Conservation (phyloP, 805 yeast species). For the Candida verbasci region DNA sequence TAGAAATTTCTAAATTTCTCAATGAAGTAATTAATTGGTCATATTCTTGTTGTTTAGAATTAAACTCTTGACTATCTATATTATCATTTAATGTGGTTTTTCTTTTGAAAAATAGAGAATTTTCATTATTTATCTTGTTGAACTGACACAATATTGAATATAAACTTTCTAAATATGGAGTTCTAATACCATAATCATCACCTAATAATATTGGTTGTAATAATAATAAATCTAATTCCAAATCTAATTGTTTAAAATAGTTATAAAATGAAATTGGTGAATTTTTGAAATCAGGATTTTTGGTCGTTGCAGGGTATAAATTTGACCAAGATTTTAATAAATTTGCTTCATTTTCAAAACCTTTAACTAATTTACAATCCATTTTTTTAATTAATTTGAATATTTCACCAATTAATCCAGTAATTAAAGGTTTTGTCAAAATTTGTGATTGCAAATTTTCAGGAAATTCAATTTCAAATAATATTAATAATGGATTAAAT, state of each 20-base stretch:
- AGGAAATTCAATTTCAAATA: conserved; percentile 71
- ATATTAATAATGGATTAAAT: conserved; percentile 68
- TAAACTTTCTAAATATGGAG: conserved; percentile 86
- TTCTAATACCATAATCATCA: conserved; percentile 81
- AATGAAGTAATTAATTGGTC: conserved; percentile 8
- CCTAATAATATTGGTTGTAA: conserved; percentile 85
- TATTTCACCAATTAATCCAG: conserved; percentile 75
- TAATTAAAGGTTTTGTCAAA: conserved; percentile 77
- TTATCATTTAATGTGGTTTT: not conserved
- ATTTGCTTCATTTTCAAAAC: conserved; percentile 63
- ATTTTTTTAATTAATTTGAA: conserved; percentile 68
- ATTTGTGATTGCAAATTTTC: conserved; percentile 57
- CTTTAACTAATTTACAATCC: conserved; percentile 69
- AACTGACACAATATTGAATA: conserved; percentile 74
- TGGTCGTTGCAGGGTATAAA: conserved; percentile 30
- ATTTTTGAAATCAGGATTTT: conserved; percentile 35
- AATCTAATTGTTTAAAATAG: conserved; percentile 46
- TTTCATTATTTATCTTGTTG: conserved; percentile 39
- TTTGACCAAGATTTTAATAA: conserved; percentile 52
- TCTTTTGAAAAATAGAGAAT: conserved; percentile 29
- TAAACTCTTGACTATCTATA: conserved; percentile 1
- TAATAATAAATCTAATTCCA: conserved; percentile 70
- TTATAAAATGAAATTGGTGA: conserved; percentile 65
- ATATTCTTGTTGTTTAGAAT: conserved; percentile 13
- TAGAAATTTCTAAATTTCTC: conserved; percentile 14